These are phyloP conservation scores for Ramalina peruviana DNA, from an alignment of 495 filamentous ascomycete genomes.

Conservation along the genomic window DNA sequence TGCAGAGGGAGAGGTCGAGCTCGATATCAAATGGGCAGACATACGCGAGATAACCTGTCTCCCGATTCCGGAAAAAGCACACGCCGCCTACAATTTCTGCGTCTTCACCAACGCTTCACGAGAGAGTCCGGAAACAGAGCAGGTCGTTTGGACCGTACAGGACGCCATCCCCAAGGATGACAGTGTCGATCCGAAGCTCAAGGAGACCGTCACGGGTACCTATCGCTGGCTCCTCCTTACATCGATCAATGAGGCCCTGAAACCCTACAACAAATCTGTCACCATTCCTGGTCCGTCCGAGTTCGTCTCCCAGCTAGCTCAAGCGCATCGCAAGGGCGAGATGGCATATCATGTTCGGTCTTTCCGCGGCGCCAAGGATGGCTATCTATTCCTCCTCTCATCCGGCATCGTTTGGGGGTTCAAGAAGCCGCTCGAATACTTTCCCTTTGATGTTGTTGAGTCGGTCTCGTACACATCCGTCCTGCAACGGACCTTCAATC, in stretches of 20 bases:
- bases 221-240: conserved; percentile 50
- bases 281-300: conserved; percentile 55
- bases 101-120: conserved; percentile 49
- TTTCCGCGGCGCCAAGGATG: conserved; percentile 86
- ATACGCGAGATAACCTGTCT: conserved; percentile 77
- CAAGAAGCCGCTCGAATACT: conserved; percentile 85
- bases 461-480: conserved; percentile 82
- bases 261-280: conserved; percentile 41
- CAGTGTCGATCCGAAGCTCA: not conserved
- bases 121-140: conserved; percentile 36
- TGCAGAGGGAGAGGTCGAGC: conserved; percentile 49
- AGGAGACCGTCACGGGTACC: conserved; percentile 23
- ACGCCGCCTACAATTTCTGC: conserved; percentile 79
- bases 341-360: conserved; percentile 87
- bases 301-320: conserved; percentile 63
- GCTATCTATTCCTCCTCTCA: conserved; percentile 79
- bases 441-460: conserved; percentile 64
- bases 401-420: conserved; percentile 85
- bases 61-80: conserved; percentile 81
- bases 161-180: conserved; percentile 57
- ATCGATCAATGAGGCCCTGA: conserved; percentile 45
- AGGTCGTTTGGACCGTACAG: conserved; percentile 72
- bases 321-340: conserved; percentile 79
- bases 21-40: conserved; percentile 52
- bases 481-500: conserved; percentile 85